phyloP scores from a whole-genome alignment of 176 grass and related monocot species.

The Thalia dealbata region DNA sequence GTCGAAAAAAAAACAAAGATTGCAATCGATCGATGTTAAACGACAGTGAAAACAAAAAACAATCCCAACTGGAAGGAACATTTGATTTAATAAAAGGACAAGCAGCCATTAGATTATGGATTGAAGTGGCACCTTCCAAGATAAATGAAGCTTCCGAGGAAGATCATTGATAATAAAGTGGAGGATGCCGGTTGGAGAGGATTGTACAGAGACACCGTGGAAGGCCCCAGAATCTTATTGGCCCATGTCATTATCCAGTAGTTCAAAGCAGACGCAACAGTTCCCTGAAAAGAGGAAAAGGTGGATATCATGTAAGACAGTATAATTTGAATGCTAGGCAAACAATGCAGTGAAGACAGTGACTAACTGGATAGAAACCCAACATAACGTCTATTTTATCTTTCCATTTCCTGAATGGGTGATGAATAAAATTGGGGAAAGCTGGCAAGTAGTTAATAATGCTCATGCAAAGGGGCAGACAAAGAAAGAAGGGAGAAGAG shows the following conservation, averaged over 20 bases:
- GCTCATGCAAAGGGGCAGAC: not conserved
- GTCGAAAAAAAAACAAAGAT: too few relatives aligned
- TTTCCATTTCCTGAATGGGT: not conserved
- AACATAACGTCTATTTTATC: too few relatives aligned
- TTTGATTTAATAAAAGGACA: not conserved
- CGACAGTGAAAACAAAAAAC: not conserved
- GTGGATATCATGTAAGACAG: not conserved
- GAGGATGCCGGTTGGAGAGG: slow-evolving; percentile 88
- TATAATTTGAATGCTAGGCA: not conserved
- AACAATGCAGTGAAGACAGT: not conserved
- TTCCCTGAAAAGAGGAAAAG: slow-evolving; percentile 35
- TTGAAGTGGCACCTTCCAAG: slow-evolving; percentile 55
- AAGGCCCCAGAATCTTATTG: slow-evolving; percentile 87
- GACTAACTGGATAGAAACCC: not conserved
- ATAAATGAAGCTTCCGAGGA: slow-evolving; percentile 78
- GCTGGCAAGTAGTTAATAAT: not conserved
- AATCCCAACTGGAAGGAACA: not conserved
- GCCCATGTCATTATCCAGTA: slow-evolving; percentile 91
- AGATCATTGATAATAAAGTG: slow-evolving; percentile 75
- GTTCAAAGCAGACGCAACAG: slow-evolving; percentile 76
- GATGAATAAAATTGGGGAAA: not conserved
- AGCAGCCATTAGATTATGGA: not conserved
- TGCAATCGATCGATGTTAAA: not conserved
- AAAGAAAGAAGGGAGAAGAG: not conserved
- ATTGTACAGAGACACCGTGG: slow-evolving; percentile 72